These are phyloP conservation scores for Syzygium malaccense DNA, from an alignment of 441 rosid genomes.

Conservation along the genomic window DNA sequence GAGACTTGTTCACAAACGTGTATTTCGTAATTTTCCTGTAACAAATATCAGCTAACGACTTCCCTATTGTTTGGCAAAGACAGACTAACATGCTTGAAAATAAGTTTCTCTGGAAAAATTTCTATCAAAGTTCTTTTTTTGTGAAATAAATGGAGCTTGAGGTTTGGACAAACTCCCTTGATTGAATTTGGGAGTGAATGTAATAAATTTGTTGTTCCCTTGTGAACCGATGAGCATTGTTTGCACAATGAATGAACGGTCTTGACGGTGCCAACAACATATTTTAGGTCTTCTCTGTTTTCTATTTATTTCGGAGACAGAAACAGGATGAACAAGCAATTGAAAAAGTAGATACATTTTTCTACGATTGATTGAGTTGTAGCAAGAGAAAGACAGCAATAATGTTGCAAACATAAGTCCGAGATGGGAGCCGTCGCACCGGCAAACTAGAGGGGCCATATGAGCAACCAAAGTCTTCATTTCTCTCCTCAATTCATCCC, in stretches of 20 bases:
- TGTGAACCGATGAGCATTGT: too few species aligned
- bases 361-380: too few species aligned
- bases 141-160: background rate
- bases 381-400: background rate
- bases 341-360: too few species aligned
- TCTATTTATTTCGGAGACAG: too few species aligned
- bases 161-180: background rate
- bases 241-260: too few species aligned
- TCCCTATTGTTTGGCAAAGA: background rate
- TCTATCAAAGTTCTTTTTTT: background rate
- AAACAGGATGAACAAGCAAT: too few species aligned
- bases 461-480: background rate
- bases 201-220: background rate
- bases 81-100: background rate
- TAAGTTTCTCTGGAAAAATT: background rate
- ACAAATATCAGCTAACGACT: background rate
- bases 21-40: background rate
- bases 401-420: background rate
- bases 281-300: too few species aligned
- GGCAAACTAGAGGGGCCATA: background rate
- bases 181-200: background rate
- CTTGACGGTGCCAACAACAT: too few species aligned
- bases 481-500: background rate
- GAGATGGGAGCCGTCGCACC: background rate
- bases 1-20: background rate